phyloP scores from a whole-genome alignment of 345 rosid genomes.

The Carallia brachiata region DNA sequence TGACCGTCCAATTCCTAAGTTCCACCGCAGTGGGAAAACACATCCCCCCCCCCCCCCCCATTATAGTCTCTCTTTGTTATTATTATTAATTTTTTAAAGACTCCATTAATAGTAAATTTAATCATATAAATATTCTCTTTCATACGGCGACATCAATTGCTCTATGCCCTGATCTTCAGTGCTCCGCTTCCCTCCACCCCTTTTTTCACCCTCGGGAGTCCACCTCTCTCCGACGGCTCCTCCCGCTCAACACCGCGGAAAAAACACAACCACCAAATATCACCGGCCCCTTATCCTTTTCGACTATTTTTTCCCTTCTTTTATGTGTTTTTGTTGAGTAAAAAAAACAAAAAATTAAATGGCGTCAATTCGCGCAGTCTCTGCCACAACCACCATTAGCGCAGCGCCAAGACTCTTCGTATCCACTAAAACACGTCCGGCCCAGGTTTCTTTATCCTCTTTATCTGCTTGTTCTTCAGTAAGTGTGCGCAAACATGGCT shows the following conservation, averaged over 20 bases:
- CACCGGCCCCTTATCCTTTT: background rate
- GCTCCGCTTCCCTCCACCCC: conserved; percentile 18
- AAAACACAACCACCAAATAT: background rate
- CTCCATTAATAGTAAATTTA: too few species aligned
- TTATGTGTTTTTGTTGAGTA: background rate
- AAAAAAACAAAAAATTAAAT: conserved; percentile 18
- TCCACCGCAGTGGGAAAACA: background rate
- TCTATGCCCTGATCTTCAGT: conserved; percentile 6
- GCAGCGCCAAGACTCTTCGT: conserved; percentile 18
- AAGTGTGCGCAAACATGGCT: conserved; percentile 15
- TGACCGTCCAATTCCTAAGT: background rate
- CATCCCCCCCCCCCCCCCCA: background rate
- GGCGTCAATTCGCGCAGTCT: conserved; percentile 34
- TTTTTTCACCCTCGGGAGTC: conserved; percentile 19
- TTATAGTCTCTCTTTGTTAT: background rate
- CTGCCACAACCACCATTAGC: conserved; percentile 7
- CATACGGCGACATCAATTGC: too few species aligned
- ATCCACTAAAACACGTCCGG: background rate
- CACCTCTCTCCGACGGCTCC: conserved; percentile 26
- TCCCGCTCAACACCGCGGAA: background rate
- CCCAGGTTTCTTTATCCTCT: conserved; percentile 9
- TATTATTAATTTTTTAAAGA: background rate
- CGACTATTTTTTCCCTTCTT: background rate
- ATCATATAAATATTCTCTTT: too few species aligned
- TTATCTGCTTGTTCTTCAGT: conserved; percentile 11